These are phyloP conservation scores for Quercus phellos DNA, from an alignment of 331 rosid genomes.

Conservation along the genomic window DNA sequence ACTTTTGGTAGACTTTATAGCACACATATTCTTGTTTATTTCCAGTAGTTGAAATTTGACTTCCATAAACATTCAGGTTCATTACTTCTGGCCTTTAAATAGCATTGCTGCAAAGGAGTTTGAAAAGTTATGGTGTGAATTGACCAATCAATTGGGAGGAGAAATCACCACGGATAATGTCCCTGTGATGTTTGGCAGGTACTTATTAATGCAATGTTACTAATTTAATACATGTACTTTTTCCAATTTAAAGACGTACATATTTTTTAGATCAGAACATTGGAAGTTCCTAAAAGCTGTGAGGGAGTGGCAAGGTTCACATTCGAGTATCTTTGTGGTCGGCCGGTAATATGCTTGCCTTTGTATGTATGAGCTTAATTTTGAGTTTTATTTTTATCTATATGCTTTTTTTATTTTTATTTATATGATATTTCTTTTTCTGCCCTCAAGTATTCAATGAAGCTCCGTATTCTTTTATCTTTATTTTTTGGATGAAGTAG, in stretches of 20 bases:
- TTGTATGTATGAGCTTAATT: constrained; percentile 13
- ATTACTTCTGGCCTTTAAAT: constrained; percentile 75
- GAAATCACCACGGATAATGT: constrained; percentile 42
- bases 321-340: constrained; percentile 85
- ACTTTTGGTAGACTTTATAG: background rate
- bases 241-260: constrained; percentile 5
- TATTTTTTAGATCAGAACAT: constrained; percentile 44
- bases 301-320: constrained; percentile 80
- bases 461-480: background rate
- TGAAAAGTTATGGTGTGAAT: constrained; percentile 71
- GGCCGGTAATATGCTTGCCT: constrained; percentile 55
- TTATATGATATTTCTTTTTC: background rate
- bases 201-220: constrained; percentile 15
- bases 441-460: background rate
- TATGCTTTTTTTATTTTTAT: background rate
- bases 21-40: background rate
- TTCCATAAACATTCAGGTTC: constrained; percentile 42
- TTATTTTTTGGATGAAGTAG: background rate
- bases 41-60: constrained; percentile 5
- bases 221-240: background rate
- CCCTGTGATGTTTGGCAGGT: constrained; percentile 97
- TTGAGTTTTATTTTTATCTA: background rate
- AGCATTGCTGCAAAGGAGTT: constrained; percentile 40
- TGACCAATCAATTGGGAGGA: constrained; percentile 51
- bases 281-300: constrained; percentile 82